A percentile compares a stretch with the other conserved stretches of the same genome.
Evolutionary conservation across 192 early-diverging fungal genomes (phyloP).

Genomic region (Umbelopsis vinacea): DNA sequence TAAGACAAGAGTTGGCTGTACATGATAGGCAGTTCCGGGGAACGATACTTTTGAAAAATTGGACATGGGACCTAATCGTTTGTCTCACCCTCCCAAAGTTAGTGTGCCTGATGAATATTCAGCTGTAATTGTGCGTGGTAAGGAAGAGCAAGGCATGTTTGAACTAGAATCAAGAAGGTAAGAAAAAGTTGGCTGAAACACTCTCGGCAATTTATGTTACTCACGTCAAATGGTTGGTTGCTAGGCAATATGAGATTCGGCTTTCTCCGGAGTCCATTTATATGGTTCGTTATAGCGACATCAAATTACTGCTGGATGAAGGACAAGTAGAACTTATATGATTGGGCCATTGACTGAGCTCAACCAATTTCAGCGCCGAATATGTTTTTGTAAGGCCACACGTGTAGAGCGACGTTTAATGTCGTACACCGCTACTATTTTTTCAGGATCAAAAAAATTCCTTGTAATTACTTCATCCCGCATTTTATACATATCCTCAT

Average conservation of each 20-base stretch:
- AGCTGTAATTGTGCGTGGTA: constrained; percentile 63
- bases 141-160: constrained; percentile 55
- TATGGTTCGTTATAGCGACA: constrained; percentile 55
- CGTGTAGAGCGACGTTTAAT: constrained; percentile 12
- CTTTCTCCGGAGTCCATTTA: constrained; percentile 36
- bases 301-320: constrained; percentile 47
- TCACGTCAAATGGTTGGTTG: not conserved
- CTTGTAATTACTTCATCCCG: not conserved
- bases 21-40: too few relatives aligned
- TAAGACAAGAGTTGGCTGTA: constrained; percentile 33
- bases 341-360: not conserved
- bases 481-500: not conserved
- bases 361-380: not conserved
- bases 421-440: not conserved
- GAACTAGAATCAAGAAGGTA: constrained; percentile 39
- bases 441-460: not conserved
- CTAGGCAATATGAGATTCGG: constrained; percentile 17
- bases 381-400: constrained; percentile 9
- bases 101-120: constrained; percentile 58
- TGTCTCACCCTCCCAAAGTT: constrained; percentile 34
- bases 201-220: not conserved
- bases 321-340: constrained; percentile 59
- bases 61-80: not conserved
- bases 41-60: constrained; percentile 13
- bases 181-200: not conserved